Percentiles rank a stretch among this genome's conserved stretches.
phyloP scores from a whole-genome alignment of 331 rosid species.

The Cucumis variabilis region DNA sequence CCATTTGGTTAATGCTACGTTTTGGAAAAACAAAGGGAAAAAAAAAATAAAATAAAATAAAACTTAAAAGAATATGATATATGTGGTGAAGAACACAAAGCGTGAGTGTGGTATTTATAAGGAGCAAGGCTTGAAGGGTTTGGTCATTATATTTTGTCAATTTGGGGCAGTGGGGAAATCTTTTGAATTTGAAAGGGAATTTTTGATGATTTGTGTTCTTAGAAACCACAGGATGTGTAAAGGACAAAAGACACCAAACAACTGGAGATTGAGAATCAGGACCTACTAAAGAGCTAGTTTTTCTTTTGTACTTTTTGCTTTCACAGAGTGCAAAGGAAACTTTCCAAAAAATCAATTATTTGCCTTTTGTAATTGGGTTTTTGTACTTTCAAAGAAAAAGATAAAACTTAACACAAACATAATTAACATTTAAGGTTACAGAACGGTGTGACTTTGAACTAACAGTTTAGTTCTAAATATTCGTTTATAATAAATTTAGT shows the following conservation, averaged over 20 bases:
- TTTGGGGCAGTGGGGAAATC: background rate
- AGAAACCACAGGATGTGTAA: background rate
- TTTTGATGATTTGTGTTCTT: conserved; percentile 10
- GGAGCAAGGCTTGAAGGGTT: background rate
- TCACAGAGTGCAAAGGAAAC: background rate
- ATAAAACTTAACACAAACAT: too few relatives aligned
- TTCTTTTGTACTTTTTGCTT: background rate
- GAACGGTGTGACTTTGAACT: too few relatives aligned
- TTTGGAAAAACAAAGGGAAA: background rate
- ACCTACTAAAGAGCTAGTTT: background rate
- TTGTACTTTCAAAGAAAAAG: too few relatives aligned
- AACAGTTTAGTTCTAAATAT: too few relatives aligned
- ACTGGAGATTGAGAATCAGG: conserved; percentile 16
- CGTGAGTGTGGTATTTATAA: background rate
- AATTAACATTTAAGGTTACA: too few relatives aligned
- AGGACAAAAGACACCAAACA: conserved; percentile 12
- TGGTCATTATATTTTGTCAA: background rate
- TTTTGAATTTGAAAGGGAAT: background rate
- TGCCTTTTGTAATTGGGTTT: too few relatives aligned
- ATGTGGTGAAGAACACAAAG: background rate
- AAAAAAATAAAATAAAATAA: too few relatives aligned
- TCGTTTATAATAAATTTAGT: too few relatives aligned
- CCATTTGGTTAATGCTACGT: conserved; percentile 5
- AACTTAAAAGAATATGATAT: background rate
- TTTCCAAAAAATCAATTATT: too few relatives aligned